A percentile compares a stretch with the other conserved stretches of the same genome.
These are phyloP conservation scores for Backusella psychrophila DNA, from an alignment of 192 early-diverging fungal species.

Conservation along the genomic window DNA sequence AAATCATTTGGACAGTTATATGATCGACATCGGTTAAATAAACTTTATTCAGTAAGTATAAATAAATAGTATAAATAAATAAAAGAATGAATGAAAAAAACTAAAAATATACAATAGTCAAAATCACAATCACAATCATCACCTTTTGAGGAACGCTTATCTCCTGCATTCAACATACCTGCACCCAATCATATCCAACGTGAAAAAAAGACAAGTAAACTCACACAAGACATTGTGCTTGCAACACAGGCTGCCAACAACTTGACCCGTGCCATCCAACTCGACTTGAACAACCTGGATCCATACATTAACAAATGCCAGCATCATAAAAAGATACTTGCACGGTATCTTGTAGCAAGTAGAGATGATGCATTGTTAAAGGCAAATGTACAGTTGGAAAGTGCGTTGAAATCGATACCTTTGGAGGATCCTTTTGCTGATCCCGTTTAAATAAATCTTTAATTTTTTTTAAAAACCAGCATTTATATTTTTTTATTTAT, in stretches of 20 bases:
- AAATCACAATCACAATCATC: background rate
- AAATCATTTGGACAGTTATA: conserved; percentile 19
- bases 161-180: conserved; percentile 7
- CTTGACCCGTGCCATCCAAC: conserved; percentile 25
- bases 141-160: background rate
- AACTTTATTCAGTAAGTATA: background rate
- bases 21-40: conserved; percentile 10
- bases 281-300: background rate
- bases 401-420: conserved; percentile 21
- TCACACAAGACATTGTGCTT: conserved; percentile 33
- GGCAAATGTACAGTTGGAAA: conserved; percentile 29
- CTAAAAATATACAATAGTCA: background rate
- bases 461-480: background rate
- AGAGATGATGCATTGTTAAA: conserved; percentile 33
- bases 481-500: background rate
- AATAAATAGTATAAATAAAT: background rate
- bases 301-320: conserved; percentile 6
- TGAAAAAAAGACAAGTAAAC: conserved; percentile 21
- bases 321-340: conserved; percentile 26
- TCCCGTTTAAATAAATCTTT: background rate
- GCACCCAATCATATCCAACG: conserved; percentile 6
- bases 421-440: conserved; percentile 12
- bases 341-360: conserved; percentile 24
- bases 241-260: conserved; percentile 33
- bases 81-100: background rate